phyloP scores from a whole-genome alignment of 768 basidiomycete genomes.

The Lactarius deliciosus region DNA sequence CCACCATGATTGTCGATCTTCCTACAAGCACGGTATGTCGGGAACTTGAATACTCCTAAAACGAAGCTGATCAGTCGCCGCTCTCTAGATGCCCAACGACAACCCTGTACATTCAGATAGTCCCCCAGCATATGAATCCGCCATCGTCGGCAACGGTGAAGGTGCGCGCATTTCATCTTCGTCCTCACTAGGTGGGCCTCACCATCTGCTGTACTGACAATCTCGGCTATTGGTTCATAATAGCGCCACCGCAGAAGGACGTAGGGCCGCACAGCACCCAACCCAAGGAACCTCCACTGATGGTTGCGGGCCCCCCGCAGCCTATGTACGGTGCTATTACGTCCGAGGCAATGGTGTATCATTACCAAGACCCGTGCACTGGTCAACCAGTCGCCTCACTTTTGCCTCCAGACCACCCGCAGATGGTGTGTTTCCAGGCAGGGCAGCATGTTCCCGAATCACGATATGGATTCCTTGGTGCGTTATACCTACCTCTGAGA shows the following conservation, averaged over 20 bases:
- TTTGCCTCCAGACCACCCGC: slow-evolving; percentile 74
- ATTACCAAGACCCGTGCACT: slow-evolving; percentile 36
- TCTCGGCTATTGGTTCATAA: no score
- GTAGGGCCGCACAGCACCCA: not conserved
- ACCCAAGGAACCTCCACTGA: slow-evolving; percentile 2
- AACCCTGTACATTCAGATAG: slow-evolving; percentile 4
- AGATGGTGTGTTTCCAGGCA: slow-evolving; percentile 82
- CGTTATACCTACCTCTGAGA: slow-evolving; percentile 31
- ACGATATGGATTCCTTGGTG: slow-evolving; percentile 70
- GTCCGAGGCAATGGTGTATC: slow-evolving; percentile 30
- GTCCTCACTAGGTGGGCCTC: not conserved
- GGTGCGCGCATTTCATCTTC: slow-evolving; percentile 2
- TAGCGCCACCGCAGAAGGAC: slow-evolving; percentile 4
- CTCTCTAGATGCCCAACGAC: slow-evolving; percentile 9
- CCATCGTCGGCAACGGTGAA: not conserved
- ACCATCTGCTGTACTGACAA: not conserved
- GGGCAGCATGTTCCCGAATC: slow-evolving; percentile 66
- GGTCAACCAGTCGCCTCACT: slow-evolving; percentile 49
- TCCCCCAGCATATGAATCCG: slow-evolving; percentile 22
- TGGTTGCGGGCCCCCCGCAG: slow-evolving; percentile 8
- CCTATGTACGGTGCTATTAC: slow-evolving; percentile 10
- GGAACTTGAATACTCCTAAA: not conserved
- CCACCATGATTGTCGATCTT: slow-evolving; percentile 19
- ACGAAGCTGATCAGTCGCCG: not conserved
- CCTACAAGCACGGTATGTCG: slow-evolving; percentile 8